These are phyloP conservation scores for Cairneyella variabilis DNA, from an alignment of 495 filamentous ascomycete genomes.

Conservation along the genomic window DNA sequence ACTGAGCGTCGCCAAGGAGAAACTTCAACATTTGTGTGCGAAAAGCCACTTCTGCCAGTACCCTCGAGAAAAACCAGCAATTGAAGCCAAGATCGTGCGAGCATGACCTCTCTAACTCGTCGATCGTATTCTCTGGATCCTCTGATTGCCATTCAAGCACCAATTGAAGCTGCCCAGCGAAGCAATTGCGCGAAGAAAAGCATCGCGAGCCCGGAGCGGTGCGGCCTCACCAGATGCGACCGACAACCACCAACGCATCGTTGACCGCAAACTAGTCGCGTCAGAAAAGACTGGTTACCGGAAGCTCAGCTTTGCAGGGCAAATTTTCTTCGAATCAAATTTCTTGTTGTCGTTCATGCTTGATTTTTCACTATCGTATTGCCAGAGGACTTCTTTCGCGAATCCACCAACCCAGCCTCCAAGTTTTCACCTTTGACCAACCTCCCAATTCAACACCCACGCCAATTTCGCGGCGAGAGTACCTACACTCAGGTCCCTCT, in stretches of 20 bases:
- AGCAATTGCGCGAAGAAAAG: slow-evolving; percentile 1
- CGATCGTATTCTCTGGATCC: neutral
- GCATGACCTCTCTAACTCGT: slow-evolving; percentile 9
- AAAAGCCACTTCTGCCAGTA: neutral
- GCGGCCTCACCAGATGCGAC: neutral
- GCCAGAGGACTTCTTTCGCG: neutral
- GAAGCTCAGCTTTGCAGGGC: neutral
- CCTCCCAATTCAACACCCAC: slow-evolving; percentile 4
- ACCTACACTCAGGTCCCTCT: neutral
- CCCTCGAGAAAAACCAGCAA: slow-evolving; percentile 5
- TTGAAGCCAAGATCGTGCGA: slow-evolving; percentile 9
- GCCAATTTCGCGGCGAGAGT: slow-evolving; percentile 1
- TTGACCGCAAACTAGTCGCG: neutral
- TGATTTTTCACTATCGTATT: neutral
- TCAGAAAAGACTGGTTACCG: neutral
- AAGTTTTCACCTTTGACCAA: slow-evolving; percentile 10
- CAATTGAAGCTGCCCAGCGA: neutral
- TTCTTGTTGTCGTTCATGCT: neutral
- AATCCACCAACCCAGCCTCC: slow-evolving; percentile 5
- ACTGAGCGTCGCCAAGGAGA: neutral
- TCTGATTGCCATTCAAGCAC: neutral
- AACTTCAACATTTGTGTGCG: neutral
- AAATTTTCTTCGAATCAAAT: neutral
- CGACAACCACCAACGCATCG: neutral
- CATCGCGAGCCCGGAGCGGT: neutral